These are phyloP conservation scores for Acer saccharum DNA, from an alignment of 345 rosid genomes.

Conservation along the genomic window DNA sequence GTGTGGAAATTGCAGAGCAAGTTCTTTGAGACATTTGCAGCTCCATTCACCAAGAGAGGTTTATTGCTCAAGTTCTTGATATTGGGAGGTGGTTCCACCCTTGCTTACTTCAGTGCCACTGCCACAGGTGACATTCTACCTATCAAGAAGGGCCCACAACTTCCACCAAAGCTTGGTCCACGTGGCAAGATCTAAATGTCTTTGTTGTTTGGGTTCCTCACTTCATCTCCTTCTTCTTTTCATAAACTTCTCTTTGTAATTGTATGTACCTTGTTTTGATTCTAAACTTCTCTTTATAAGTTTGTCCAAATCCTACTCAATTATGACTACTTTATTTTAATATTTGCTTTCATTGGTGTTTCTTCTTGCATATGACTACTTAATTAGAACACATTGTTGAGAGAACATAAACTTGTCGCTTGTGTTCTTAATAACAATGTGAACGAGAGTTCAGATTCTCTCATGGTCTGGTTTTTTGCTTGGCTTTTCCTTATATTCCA, in stretches of 20 bases:
- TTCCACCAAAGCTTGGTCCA: slow-evolving; percentile 86
- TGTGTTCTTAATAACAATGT: background rate
- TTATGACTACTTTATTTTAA: background rate
- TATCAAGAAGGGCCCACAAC: slow-evolving; percentile 93
- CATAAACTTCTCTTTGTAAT: background rate
- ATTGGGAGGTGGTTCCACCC: slow-evolving; percentile 79
- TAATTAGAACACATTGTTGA: too few species aligned
- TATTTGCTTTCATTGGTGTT: slow-evolving; percentile 8
- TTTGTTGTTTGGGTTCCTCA: background rate
- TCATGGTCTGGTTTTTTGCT: too few species aligned
- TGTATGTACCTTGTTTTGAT: slow-evolving; percentile 32
- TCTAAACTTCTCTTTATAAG: slow-evolving; percentile 19
- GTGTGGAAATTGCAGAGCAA: slow-evolving; percentile 92
- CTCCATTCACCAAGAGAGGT: slow-evolving; percentile 96
- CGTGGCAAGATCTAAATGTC: slow-evolving; percentile 76
- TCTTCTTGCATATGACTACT: background rate
- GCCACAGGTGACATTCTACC: slow-evolving; percentile 79
- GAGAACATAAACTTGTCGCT: background rate
- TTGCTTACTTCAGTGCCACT: slow-evolving; percentile 68
- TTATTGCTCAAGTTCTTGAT: slow-evolving; percentile 89
- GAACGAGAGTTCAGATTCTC: too few species aligned
- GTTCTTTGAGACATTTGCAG: slow-evolving; percentile 92
- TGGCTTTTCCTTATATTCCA: too few species aligned
- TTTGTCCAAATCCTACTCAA: slow-evolving; percentile 20
- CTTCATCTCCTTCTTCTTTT: background rate